Evolutionary conservation across 1,284 basidiomycete genomes (phyloP).

Genomic region (Thecaphora frezii): DNA sequence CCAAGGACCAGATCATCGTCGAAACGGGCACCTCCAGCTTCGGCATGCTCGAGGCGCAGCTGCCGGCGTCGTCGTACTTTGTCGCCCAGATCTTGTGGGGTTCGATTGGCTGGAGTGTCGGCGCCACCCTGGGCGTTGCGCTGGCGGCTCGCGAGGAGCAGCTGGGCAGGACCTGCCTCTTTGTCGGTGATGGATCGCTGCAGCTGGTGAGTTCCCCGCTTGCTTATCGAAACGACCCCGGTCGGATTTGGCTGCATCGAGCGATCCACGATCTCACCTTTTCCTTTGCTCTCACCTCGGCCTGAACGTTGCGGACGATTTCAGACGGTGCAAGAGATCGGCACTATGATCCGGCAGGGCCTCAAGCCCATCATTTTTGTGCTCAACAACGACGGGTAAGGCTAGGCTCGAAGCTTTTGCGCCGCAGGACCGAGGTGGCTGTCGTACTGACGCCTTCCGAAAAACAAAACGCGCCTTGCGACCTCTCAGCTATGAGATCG

Average conservation of each 20-base stretch:
- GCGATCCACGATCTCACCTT: too few relatives aligned
- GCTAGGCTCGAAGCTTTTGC: too few relatives aligned
- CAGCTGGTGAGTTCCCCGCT: conserved; percentile 55
- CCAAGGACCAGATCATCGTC: conserved; percentile 53
- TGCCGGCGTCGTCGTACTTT: conserved; percentile 46
- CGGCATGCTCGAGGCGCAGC: conserved; percentile 26
- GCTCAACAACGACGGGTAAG: conserved; percentile 76
- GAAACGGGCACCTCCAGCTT: conserved; percentile 51
- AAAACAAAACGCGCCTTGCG: too few relatives aligned
- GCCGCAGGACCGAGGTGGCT: too few relatives aligned
- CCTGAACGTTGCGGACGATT: too few relatives aligned
- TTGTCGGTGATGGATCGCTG: conserved; percentile 70
- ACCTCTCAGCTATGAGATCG: conserved; percentile 66
- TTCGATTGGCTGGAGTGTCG: conserved; percentile 82
- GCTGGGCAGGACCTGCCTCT: conserved; percentile 71
- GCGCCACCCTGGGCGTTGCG: conserved; percentile 70
- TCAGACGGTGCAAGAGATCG: conserved; percentile 65
- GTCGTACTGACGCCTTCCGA: too few relatives aligned
- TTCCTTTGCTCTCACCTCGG: neutral
- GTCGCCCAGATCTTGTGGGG: conserved; percentile 71
- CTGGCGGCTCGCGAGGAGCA: conserved; percentile 73
- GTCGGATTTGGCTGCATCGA: too few relatives aligned
- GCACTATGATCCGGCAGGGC: conserved; percentile 72
- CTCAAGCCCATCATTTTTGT: conserved; percentile 80
- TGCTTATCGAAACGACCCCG: too few relatives aligned